A percentile compares a stretch with the other conserved stretches of the same genome.
phyloP scores from a whole-genome alignment of 2,329 filamentous ascomycete genomes.

The Daldinia sp. region DNA sequence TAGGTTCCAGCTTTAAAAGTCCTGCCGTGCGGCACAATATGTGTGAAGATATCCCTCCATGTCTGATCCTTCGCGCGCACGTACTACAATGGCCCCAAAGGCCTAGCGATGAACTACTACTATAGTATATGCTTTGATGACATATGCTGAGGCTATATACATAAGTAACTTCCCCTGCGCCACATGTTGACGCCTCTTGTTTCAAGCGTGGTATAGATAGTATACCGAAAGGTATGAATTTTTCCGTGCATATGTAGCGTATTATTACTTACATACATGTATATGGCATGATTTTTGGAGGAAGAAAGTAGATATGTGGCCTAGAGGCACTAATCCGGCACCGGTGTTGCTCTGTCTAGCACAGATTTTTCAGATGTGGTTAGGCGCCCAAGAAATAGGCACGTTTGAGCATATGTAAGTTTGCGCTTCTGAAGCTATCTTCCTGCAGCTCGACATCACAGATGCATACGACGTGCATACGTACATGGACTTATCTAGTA shows the following conservation, averaged over 20 bases:
- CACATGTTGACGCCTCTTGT: constrained; percentile 19
- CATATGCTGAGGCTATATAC: constrained; percentile 11
- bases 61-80: constrained; percentile 38
- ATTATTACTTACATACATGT: not conserved
- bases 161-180: constrained; percentile 14
- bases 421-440: constrained; percentile 32
- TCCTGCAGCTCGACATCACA: constrained; percentile 47
- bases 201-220: not conserved
- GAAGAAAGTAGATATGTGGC: constrained; percentile 1
- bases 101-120: not conserved
- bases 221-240: constrained; percentile 3
- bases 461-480: constrained; percentile 36
- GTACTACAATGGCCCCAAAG: not conserved
- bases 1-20: constrained; percentile 27
- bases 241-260: not conserved
- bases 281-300: not conserved
- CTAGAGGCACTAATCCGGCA: constrained; percentile 22
- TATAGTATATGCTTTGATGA: constrained; percentile 3
- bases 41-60: constrained; percentile 19
- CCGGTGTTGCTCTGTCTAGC: constrained; percentile 21
- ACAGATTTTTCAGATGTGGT: constrained; percentile 3
- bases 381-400: constrained; percentile 9
- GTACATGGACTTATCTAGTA: not conserved
- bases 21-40: constrained; percentile 29
- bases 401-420: constrained; percentile 15